Evolutionary conservation across 1,284 basidiomycete species (phyloP), one percentile per base, ranked within the genome.

Genomic region (Exobasidium rhododendri): DNA sequence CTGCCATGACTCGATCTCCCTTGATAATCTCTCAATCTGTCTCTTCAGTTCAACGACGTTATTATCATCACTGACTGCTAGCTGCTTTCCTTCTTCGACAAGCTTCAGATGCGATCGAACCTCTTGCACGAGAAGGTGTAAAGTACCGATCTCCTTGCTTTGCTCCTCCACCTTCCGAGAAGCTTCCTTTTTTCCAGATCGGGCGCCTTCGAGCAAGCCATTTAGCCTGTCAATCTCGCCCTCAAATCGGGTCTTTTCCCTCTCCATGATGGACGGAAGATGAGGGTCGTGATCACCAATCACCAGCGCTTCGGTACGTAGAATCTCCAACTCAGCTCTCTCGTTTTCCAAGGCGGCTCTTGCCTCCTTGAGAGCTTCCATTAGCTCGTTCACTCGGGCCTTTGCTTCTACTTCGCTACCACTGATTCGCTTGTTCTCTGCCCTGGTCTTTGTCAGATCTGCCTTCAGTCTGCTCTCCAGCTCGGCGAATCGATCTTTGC

Each of bases 331-430:
- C 60, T 78, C 76, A 29, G 64, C 64, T 22, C 71, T 59, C 53
- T 78, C 7, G 68, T 66, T 58, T 72, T 71, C 24, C 66, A 74
- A 83, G 1, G 92, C 90, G 40, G 86, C 83, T n/a, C 88, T 88
- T 71, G 89, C 73, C 43, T 72, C 76, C 62, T 71, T 66, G 17
- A 75, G 57, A n/a, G 73, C 73, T 53, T 79, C 74, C 58, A 73
- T 30, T 0, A 74, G 69, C 61, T 79, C 74, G 5, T 71, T 67
- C 49, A 70, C 65, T 24, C 68, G 58, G n/a, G 61, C 43, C 30
- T 68, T 65, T 56, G 71, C 64, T 24, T 67, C 62, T 30, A 26
- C 40, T 61, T 75, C 62, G 56, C 77, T 71, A 28, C 63, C 56
- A 3, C 59, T 62, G 17, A 78, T 85, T 1, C 87, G 85, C 56